Evolutionary conservation across 2,329 filamentous ascomycete species (phyloP).

Genomic region (Leptographium procerum): DNA sequence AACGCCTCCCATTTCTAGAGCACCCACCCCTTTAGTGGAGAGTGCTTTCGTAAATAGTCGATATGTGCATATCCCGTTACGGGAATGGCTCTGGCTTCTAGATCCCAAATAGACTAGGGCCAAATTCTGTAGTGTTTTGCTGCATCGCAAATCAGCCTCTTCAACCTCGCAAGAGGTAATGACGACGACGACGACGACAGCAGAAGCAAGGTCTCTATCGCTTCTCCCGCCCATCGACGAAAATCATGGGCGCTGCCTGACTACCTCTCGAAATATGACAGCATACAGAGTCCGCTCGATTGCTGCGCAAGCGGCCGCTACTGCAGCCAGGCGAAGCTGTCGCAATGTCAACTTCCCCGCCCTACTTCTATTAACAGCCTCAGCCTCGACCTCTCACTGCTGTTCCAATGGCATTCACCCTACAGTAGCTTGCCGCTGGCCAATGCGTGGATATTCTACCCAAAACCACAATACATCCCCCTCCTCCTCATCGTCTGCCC

Average conservation of each 20-base stretch:
- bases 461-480: constrained; percentile 30
- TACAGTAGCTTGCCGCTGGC: background rate
- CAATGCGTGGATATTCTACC: constrained; percentile 40
- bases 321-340: background rate
- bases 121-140: background rate
- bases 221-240: background rate
- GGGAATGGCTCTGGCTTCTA: background rate
- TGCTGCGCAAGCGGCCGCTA: background rate
- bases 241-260: background rate
- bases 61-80: background rate
- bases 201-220: background rate
- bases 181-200: background rate
- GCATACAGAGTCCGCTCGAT: background rate
- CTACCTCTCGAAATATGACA: background rate
- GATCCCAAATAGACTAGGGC: background rate
- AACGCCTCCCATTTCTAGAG: background rate
- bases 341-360: background rate
- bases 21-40: constrained; percentile 1
- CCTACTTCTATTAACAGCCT: background rate
- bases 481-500: constrained; percentile 27
- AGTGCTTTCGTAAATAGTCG: background rate
- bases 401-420: background rate
- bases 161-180: background rate
- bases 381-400: constrained; percentile 12
- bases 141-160: background rate